Evolutionary conservation across 768 basidiomycete species (phyloP), one percentile per base, ranked within the genome.

Genomic region (Nidularia sp.): DNA sequence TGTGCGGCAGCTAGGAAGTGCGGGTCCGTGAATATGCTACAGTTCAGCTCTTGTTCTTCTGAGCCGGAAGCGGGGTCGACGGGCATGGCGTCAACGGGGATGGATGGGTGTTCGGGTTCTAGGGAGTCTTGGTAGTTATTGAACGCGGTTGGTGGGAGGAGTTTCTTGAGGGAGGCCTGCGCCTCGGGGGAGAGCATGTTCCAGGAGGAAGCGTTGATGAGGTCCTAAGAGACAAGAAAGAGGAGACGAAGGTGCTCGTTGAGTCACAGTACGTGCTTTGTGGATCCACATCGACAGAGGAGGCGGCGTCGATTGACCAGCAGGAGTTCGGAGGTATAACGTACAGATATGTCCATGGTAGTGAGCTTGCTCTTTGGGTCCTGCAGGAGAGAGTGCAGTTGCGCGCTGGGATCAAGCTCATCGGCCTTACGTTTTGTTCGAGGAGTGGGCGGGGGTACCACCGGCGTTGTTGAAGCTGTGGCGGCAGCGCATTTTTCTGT

Each of bases 1-100:
- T 69, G 76, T 13, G 78, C 70, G 0, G 81, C 81, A 36, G 80
- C 72, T 34, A 80, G 64, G 54, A 84, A 77, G 58, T 80, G 77
- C 2, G 79, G 59, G 49, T 80, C 80, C 33, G 69, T 75, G 62
- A 86, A 81, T 3, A 80, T 52, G 8, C 66, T 47, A 0, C 63
- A 62, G 49, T 78, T 71, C 6, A 79, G 57, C 33, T 62, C 51
- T 4, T 32, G 10, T 2, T 46, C 8, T 55, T 61, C 51, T 29
- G 49, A 35, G 8, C 47, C 33, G 12, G 34, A 34, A 32, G 48
- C 13, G 6, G 52, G 39, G 36, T 66, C 61, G 9, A 62, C 54
- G 2, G 57, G 53, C 55, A 61, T 63, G 10, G 56, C 48, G 48
- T 61, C 55, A 25, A 43, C 56, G 31, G 31, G 58, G 45, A 51